Percentiles rank a stretch among this genome's conserved stretches.
Evolutionary conservation across 2,329 filamentous ascomycete species (phyloP).

Genomic region (Sclerotinia trifoliorum): DNA sequence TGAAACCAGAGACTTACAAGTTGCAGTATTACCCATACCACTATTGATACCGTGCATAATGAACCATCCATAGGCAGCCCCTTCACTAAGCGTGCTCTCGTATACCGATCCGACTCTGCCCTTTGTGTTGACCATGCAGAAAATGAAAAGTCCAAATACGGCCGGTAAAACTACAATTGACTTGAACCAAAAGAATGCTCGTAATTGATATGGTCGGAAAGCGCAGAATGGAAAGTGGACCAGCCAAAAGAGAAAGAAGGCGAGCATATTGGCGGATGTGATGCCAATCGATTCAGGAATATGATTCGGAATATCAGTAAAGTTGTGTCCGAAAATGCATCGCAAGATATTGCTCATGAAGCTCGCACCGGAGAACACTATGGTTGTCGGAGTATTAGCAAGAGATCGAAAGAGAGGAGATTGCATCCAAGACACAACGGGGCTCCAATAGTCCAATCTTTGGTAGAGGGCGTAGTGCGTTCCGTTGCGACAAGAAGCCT

Average conservation of each 20-base stretch:
- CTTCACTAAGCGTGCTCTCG: conserved; percentile 28
- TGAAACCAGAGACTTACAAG: conserved; percentile 22
- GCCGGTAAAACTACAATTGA: conserved; percentile 40
- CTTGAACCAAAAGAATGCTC: conserved; percentile 44
- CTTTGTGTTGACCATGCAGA: conserved; percentile 44
- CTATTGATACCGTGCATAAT: conserved; percentile 45
- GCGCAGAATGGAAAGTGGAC: conserved; percentile 50
- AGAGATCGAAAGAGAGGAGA: background rate
- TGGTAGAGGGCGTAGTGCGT: background rate
- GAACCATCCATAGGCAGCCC: conserved; percentile 39
- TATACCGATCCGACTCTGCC: conserved; percentile 36
- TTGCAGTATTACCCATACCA: conserved; percentile 43
- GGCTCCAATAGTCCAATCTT: background rate
- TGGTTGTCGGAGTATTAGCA: conserved; percentile 17
- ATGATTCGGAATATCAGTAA: conserved; percentile 41
- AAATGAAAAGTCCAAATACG: conserved; percentile 44
- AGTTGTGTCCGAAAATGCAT: conserved; percentile 43
- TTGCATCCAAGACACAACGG: background rate
- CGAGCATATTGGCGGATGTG: conserved; percentile 44
- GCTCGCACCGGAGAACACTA: conserved; percentile 50
- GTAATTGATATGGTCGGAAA: conserved; percentile 47
- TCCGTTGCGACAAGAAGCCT: background rate
- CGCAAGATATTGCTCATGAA: conserved; percentile 46
- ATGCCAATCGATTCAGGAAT: conserved; percentile 43
- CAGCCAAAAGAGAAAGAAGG: conserved; percentile 56